phyloP scores from a whole-genome alignment of 108 stramenopile genomes.

The Skeletonema tropicum region DNA sequence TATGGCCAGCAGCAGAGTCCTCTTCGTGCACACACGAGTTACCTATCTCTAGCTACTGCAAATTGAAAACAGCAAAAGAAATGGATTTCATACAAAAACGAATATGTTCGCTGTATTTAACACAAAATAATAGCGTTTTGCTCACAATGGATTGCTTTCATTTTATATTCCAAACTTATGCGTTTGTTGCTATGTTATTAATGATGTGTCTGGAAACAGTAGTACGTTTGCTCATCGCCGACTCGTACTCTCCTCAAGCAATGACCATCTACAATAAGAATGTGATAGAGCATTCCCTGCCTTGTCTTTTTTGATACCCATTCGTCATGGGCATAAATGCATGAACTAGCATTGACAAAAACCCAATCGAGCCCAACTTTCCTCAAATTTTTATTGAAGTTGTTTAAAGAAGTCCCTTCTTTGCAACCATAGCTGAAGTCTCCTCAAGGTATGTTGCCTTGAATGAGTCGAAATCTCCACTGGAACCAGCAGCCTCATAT shows the following conservation, averaged over 20 bases:
- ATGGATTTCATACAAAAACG: not conserved
- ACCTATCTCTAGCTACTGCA: no score
- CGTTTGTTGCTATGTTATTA: not conserved
- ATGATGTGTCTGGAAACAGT: not conserved
- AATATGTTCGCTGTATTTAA: no score
- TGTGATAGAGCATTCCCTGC: not conserved
- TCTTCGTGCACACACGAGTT: not conserved
- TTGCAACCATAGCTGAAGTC: constrained; percentile 44
- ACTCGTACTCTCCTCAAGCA: not conserved
- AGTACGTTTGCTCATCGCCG: not conserved
- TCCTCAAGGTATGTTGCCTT: constrained; percentile 60
- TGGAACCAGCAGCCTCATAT: constrained; percentile 53
- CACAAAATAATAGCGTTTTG: not conserved
- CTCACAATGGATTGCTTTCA: not conserved
- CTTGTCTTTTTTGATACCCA: not conserved
- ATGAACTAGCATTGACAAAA: constrained; percentile 4
- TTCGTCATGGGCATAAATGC: not conserved
- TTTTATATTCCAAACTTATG: not conserved
- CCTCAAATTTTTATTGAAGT: not conserved
- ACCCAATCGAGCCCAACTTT: not conserved
- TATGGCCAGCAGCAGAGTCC: no score
- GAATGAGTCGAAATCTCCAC: constrained; percentile 57
- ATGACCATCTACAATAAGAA: constrained; percentile 1
- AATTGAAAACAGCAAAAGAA: not conserved
- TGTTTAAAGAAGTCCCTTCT: constrained; percentile 35